phyloP scores from a whole-genome alignment of 2,329 filamentous ascomycete species.

The Fusarium illudens region DNA sequence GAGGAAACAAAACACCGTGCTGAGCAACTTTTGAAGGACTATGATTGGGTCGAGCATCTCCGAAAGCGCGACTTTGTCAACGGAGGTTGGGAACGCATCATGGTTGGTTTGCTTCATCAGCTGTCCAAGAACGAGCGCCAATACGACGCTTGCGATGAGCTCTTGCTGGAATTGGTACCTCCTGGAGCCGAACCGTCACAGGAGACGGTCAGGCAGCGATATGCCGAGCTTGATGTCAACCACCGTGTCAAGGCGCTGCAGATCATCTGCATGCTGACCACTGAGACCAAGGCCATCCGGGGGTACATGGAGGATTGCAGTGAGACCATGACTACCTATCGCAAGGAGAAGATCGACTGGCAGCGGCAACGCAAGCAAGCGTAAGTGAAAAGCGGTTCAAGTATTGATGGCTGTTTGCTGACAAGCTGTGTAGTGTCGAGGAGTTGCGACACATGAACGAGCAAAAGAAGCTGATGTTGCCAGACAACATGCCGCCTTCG shows the following conservation, averaged over 20 bases:
- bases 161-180: slow-evolving; percentile 84
- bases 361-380: slow-evolving; percentile 78
- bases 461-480: slow-evolving; percentile 75
- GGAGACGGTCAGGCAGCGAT: slow-evolving; percentile 77
- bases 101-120: slow-evolving; percentile 87
- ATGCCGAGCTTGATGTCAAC: slow-evolving; percentile 82
- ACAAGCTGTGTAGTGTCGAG: slow-evolving; percentile 63
- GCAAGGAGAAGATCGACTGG: slow-evolving; percentile 94
- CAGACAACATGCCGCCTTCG: slow-evolving; percentile 74
- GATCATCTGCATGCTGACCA: slow-evolving; percentile 84
- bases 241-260: slow-evolving; percentile 81
- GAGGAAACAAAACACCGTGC: slow-evolving; percentile 71
- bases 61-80: slow-evolving; percentile 84
- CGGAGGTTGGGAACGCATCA: slow-evolving; percentile 90
- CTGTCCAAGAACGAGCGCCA: slow-evolving; percentile 78
- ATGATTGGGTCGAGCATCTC: slow-evolving; percentile 86
- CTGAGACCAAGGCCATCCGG: slow-evolving; percentile 86
- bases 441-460: slow-evolving; percentile 76
- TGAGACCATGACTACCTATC: slow-evolving; percentile 91
- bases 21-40: slow-evolving; percentile 76
- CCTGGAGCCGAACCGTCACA: slow-evolving; percentile 76
- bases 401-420: not conserved
- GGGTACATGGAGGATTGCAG: slow-evolving; percentile 92
- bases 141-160: slow-evolving; percentile 76
- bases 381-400: slow-evolving; percentile 53